Conservation (phyloP, 768 basidiomycete genomes). For the Mycena sanguinolenta region DNA sequence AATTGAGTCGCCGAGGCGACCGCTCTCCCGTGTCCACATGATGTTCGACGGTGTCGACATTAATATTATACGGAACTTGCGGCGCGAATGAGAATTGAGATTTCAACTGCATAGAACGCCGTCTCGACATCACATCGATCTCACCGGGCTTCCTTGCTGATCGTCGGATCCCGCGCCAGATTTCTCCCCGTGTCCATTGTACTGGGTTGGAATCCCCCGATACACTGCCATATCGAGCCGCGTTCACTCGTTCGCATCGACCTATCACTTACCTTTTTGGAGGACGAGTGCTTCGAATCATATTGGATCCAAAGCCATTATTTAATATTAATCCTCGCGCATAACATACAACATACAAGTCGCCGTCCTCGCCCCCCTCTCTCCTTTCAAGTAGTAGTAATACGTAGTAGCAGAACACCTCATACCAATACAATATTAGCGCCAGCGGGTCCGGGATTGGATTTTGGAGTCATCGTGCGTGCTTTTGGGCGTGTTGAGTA, state of each 20-base stretch:
- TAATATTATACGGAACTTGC: background rate
- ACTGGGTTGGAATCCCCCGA: conserved; percentile 9
- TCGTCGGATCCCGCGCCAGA: conserved; percentile 4
- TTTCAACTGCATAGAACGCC: no score
- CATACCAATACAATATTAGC: conserved; percentile 9
- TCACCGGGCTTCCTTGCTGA: conserved; percentile 13
- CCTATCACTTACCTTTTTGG: background rate
- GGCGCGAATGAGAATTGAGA: no score
- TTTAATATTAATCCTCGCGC: conserved; percentile 20
- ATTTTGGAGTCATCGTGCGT: conserved; percentile 7
- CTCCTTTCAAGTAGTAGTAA: background rate
- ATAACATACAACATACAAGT: conserved; percentile 9
- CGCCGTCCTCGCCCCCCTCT: background rate
- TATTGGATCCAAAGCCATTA: background rate
- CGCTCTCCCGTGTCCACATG: background rate
- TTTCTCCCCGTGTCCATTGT: background rate
- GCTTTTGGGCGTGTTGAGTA: background rate
- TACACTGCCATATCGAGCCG: conserved; percentile 6
- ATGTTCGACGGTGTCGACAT: background rate
- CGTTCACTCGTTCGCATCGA: no score
- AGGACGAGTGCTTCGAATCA: no score
- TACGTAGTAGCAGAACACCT: background rate
- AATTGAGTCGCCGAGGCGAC: no score
- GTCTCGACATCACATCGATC: conserved; percentile 18
- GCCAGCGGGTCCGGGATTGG: background rate